phyloP scores from a whole-genome alignment of 805 yeast genomes.

The Yamadazyma laniorum region DNA sequence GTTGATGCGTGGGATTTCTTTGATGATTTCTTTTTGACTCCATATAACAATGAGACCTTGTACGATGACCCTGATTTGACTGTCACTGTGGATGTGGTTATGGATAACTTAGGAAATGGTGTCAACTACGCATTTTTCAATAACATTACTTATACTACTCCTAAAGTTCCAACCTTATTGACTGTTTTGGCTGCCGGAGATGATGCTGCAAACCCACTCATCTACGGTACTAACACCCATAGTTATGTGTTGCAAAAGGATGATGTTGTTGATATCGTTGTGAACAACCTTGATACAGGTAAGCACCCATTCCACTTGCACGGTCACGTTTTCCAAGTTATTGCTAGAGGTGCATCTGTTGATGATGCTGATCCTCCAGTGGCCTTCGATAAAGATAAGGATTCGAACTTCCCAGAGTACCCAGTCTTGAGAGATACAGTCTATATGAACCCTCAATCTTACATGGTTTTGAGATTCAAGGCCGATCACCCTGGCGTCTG shows the following conservation, averaged over 20 bases:
- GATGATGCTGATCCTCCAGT: conserved; percentile 56
- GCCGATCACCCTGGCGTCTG: conserved; percentile 93
- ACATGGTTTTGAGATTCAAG: conserved; percentile 65
- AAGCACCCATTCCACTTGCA: conserved; percentile 80
- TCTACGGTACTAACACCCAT: conserved; percentile 74
- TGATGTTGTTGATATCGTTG: conserved; percentile 70
- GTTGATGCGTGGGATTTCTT: conserved; percentile 39
- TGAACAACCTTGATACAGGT: conserved; percentile 78
- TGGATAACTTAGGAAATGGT: conserved; percentile 73
- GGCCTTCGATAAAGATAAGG: conserved; percentile 37
- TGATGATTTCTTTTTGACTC: conserved; percentile 79
- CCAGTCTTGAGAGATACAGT: conserved; percentile 75
- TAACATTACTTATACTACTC: conserved; percentile 59
- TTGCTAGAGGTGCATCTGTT: conserved; percentile 50
- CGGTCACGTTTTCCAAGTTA: conserved; percentile 68
- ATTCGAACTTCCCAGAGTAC: conserved; percentile 48
- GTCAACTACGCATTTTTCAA: conserved; percentile 76
- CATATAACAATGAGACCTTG: conserved; percentile 52
- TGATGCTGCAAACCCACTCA: conserved; percentile 51
- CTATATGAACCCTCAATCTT: conserved; percentile 64
- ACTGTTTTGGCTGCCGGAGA: conserved; percentile 64
- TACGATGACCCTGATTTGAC: conserved; percentile 60
- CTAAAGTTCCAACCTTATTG: conserved; percentile 68
- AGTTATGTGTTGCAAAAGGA: conserved; percentile 56
- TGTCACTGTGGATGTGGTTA: conserved; percentile 55